A percentile compares a stretch with the other conserved stretches of the same genome.
Conservation (phyloP, 192 early-diverging fungal genomes). For the Coemansia sp. region DNA sequence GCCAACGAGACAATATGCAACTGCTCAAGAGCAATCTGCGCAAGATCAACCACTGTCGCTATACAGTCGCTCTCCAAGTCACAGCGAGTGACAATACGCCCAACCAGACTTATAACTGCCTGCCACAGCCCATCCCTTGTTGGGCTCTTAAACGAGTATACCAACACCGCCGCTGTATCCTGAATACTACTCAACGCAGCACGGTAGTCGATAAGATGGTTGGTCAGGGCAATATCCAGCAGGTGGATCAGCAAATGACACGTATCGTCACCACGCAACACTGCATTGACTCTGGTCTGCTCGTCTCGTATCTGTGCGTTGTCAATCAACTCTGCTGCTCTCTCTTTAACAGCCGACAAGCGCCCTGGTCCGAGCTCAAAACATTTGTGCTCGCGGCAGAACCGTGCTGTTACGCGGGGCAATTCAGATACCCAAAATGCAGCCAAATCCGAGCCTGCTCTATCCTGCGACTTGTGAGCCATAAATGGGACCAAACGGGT, state of each 20-base stretch:
- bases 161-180: slow-evolving; percentile 1
- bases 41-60: neutral
- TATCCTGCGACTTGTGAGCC: neutral
- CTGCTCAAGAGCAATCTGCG: slow-evolving; percentile 1
- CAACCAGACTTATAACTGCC: slow-evolving; percentile 20
- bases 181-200: slow-evolving; percentile 6
- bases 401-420: slow-evolving; percentile 1
- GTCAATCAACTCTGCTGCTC: neutral
- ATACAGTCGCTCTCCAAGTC: neutral
- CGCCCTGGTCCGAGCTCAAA: neutral
- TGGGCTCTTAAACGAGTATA: neutral
- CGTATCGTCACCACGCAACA: slow-evolving; percentile 12
- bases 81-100: slow-evolving; percentile 5
- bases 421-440: slow-evolving; percentile 19
- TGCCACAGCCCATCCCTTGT: slow-evolving; percentile 12
- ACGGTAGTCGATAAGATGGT: slow-evolving; percentile 4
- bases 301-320: neutral
- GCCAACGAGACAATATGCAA: neutral
- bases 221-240: slow-evolving; percentile 14
- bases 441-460: neutral
- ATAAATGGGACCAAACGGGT: neutral
- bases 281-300: neutral
- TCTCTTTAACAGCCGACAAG: neutral
- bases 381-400: slow-evolving; percentile 3
- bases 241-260: slow-evolving; percentile 27